Conservation (phyloP, 164 flowering plant genomes). For the Taxillus chinensis region DNA sequence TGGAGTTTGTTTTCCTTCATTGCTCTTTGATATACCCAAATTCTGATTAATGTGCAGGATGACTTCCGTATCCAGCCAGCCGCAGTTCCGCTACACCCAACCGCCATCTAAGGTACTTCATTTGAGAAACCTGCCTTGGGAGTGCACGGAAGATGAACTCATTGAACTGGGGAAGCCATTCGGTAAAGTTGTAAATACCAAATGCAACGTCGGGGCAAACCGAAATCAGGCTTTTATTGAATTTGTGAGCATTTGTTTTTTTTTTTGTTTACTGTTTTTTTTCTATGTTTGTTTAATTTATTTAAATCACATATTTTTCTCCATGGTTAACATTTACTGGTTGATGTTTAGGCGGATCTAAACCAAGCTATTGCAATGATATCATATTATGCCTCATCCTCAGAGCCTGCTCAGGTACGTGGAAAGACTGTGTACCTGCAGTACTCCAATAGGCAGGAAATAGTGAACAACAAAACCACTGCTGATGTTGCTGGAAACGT, state of each 20-base stretch:
- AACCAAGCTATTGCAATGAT: constrained; percentile 97
- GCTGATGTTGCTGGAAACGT: constrained; percentile 96
- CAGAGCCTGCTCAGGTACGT: constrained; percentile 95
- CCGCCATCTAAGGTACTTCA: constrained; percentile 97
- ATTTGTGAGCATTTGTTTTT: constrained; percentile 47
- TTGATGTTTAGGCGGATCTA: constrained; percentile 50
- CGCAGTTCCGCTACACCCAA: constrained; percentile 89
- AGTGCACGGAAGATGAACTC: constrained; percentile 86
- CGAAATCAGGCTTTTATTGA: constrained; percentile 90
- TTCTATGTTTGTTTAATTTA: not conserved
- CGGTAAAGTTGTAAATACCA: constrained; percentile 88
- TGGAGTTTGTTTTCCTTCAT: too few relatives aligned
- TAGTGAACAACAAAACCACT: constrained; percentile 83
- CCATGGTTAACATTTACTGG: not conserved
- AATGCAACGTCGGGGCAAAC: constrained; percentile 95
- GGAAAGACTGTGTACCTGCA: constrained; percentile 94
- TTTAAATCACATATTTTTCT: not conserved
- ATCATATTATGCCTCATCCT: constrained; percentile 89
- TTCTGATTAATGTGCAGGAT: constrained; percentile 22
- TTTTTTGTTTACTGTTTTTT: not conserved
- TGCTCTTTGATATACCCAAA: too few relatives aligned
- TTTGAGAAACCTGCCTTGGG: constrained; percentile 94
- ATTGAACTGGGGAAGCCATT: constrained; percentile 89
- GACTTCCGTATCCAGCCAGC: constrained; percentile 88
- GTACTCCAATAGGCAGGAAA: constrained; percentile 94